Conservation (phyloP, 495 filamentous ascomycete genomes). For the Hamigera avellanea region DNA sequence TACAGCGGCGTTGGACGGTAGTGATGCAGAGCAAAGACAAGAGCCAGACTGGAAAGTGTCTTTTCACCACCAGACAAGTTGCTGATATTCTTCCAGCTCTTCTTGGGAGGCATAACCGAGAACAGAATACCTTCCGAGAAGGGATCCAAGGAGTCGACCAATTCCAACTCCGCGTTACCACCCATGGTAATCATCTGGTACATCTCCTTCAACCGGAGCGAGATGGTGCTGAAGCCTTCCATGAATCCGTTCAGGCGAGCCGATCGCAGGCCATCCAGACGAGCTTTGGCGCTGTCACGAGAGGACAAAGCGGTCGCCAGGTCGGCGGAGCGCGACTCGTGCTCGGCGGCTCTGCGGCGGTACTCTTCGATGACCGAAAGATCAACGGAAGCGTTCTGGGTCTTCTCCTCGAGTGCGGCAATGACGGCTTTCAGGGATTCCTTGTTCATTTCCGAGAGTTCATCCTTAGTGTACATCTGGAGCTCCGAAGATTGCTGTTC, state of each 20-base stretch:
- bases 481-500: slow-evolving; percentile 46
- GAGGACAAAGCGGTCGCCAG: slow-evolving; percentile 59
- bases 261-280: slow-evolving; percentile 81
- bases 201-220: slow-evolving; percentile 96
- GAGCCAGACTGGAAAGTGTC: slow-evolving; percentile 82
- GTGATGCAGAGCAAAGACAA: slow-evolving; percentile 96
- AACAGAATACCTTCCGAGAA: slow-evolving; percentile 97
- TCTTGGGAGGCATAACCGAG: slow-evolving; percentile 98
- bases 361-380: slow-evolving; percentile 89
- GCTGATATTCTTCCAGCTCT: slow-evolving; percentile 98
- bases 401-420: slow-evolving; percentile 84
- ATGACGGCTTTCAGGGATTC: slow-evolving; percentile 77
- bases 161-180: slow-evolving; percentile 92
- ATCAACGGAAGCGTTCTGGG: slow-evolving; percentile 78
- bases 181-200: slow-evolving; percentile 99
- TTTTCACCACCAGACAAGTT: slow-evolving; percentile 95
- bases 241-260: slow-evolving; percentile 93
- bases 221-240: slow-evolving; percentile 92
- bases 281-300: slow-evolving; percentile 78
- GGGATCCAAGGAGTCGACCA: slow-evolving; percentile 89
- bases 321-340: slow-evolving; percentile 69
- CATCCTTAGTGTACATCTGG: slow-evolving; percentile 77
- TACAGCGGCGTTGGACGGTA: slow-evolving; percentile 97
- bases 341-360: slow-evolving; percentile 77
- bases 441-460: slow-evolving; percentile 88